Conservation (phyloP, 768 basidiomycete genomes). For the Xanthoconium purpureum region DNA sequence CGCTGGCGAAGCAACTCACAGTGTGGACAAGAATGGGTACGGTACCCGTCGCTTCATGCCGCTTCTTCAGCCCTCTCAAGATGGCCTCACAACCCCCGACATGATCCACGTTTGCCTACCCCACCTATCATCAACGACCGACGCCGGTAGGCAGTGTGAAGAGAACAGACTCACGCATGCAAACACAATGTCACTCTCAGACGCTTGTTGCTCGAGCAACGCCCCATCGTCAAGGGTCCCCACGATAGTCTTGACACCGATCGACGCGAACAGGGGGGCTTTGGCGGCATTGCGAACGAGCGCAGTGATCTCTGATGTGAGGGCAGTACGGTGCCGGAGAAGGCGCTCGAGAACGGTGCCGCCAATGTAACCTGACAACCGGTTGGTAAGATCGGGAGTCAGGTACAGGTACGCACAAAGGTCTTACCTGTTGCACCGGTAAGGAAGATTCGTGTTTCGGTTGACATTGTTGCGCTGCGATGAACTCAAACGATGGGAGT, state of each 20-base stretch:
- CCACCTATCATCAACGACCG: not conserved
- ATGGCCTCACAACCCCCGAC: slow-evolving; percentile 41
- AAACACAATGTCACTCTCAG: slow-evolving; percentile 43
- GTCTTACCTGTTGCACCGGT: not conserved
- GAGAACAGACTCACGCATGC: slow-evolving; percentile 30
- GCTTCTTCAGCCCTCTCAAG: slow-evolving; percentile 48
- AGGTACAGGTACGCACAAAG: not conserved
- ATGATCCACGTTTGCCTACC: slow-evolving; percentile 45
- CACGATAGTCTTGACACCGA: slow-evolving; percentile 22
- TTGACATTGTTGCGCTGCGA: not conserved
- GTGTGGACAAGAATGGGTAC: slow-evolving; percentile 55
- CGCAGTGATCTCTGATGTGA: slow-evolving; percentile 17
- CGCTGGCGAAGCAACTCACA: slow-evolving; percentile 31
- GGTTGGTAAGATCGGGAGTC: not conserved
- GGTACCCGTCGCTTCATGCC: slow-evolving; percentile 40
- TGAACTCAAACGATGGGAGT: too few species aligned
- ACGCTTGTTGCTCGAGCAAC: slow-evolving; percentile 41
- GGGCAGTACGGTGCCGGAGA: slow-evolving; percentile 16
- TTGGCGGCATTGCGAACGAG: slow-evolving; percentile 29
- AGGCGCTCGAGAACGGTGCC: slow-evolving; percentile 27
- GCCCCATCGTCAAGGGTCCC: slow-evolving; percentile 42
- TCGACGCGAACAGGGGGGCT: slow-evolving; percentile 1
- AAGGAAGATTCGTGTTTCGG: not conserved
- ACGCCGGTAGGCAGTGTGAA: too few species aligned
- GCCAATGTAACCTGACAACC: slow-evolving; percentile 28